Conservation (phyloP, 2,329 filamentous ascomycete species). For the Penicillium sp. region DNA sequence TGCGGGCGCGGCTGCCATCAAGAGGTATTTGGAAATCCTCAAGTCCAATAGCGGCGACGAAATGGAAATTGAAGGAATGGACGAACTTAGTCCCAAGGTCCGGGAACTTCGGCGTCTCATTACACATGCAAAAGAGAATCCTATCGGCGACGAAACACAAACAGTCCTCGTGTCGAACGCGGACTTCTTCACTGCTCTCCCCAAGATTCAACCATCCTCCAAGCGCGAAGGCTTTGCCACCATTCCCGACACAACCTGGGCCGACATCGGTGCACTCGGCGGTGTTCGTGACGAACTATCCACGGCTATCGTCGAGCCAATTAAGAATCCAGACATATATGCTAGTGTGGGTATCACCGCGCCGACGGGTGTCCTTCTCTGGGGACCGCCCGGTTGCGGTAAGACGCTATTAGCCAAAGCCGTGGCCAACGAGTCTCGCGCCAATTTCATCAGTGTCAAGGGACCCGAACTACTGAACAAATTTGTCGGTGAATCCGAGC, state of each 20-base stretch:
- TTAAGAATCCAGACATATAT: slow-evolving; percentile 74
- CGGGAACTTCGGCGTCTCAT: slow-evolving; percentile 49
- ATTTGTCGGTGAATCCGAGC: slow-evolving; percentile 93
- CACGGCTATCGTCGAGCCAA: slow-evolving; percentile 82
- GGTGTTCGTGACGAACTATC: slow-evolving; percentile 75
- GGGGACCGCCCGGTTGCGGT: slow-evolving; percentile 93
- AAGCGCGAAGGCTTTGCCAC: slow-evolving; percentile 93
- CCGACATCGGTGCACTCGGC: slow-evolving; percentile 78
- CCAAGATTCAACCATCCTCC: slow-evolving; percentile 69
- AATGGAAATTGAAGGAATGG: slow-evolving; percentile 50
- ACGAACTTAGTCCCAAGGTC: slow-evolving; percentile 37
- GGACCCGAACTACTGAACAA: slow-evolving; percentile 95
- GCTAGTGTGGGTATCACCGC: slow-evolving; percentile 69
- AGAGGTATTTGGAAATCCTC: slow-evolving; percentile 52
- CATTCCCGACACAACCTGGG: slow-evolving; percentile 88
- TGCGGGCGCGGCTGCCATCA: slow-evolving; percentile 59
- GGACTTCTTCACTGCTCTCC: slow-evolving; percentile 69
- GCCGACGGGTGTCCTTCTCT: slow-evolving; percentile 83
- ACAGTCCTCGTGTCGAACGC: slow-evolving; percentile 55
- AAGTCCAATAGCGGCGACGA: slow-evolving; percentile 41
- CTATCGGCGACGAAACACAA: slow-evolving; percentile 50
- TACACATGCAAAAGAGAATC: slow-evolving; percentile 48
- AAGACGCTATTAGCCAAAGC: slow-evolving; percentile 96
- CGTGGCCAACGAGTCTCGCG: slow-evolving; percentile 88
- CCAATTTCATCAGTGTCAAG: slow-evolving; percentile 97